Conservation (phyloP, 108 stramenopile species). For the Cyclotella baltica region DNA sequence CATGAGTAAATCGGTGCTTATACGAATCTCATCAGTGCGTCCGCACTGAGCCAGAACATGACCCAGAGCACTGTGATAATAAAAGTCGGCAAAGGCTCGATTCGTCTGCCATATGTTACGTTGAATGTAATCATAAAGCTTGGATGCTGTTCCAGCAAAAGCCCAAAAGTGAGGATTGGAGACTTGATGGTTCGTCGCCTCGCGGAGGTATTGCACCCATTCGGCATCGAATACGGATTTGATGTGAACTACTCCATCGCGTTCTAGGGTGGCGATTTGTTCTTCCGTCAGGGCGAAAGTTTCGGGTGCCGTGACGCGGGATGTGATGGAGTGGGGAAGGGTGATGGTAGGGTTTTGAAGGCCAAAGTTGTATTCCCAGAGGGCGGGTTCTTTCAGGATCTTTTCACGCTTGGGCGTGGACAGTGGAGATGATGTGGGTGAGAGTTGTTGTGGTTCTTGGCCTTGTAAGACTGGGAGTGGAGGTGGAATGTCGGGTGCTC, state of each 20-base stretch:
- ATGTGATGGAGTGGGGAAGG: slow-evolving; percentile 75
- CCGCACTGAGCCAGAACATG: slow-evolving; percentile 88
- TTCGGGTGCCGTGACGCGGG: slow-evolving; percentile 74
- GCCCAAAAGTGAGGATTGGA: slow-evolving; percentile 92
- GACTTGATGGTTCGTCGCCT: slow-evolving; percentile 81
- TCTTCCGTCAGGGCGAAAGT: slow-evolving; percentile 71
- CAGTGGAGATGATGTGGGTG: slow-evolving; percentile 1
- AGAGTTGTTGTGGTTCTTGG: neutral
- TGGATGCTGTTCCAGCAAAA: slow-evolving; percentile 90
- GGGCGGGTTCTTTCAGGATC: slow-evolving; percentile 79
- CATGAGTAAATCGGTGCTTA: slow-evolving; percentile 92
- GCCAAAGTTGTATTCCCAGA: slow-evolving; percentile 95
- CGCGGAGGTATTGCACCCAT: slow-evolving; percentile 88
- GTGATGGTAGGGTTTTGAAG: slow-evolving; percentile 81
- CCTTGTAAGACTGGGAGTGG: neutral
- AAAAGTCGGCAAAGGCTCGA: slow-evolving; percentile 87
- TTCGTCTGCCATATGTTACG: slow-evolving; percentile 95
- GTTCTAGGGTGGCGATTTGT: slow-evolving; percentile 82
- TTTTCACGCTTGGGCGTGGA: slow-evolving; percentile 53
- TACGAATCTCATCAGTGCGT: slow-evolving; percentile 82
- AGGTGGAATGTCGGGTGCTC: neutral
- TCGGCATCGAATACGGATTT: slow-evolving; percentile 84
- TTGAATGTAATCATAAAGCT: slow-evolving; percentile 95
- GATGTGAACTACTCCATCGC: slow-evolving; percentile 89
- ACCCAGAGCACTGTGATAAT: slow-evolving; percentile 91